Evolutionary conservation across 1,139 yeast genomes (phyloP).

Genomic region (Pichia sp.): DNA sequence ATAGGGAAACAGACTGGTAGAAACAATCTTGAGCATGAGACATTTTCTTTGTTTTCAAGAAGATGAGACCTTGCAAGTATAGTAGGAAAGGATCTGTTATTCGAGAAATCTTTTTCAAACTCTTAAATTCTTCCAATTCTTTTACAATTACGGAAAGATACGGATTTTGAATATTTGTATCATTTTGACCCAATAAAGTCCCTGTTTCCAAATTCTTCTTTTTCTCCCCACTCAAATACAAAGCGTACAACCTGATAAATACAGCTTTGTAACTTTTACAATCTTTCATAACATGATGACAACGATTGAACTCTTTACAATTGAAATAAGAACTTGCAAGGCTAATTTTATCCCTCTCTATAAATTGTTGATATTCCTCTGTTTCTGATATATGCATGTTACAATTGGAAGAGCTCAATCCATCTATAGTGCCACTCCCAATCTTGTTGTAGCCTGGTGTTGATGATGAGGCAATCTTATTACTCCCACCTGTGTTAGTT

Average conservation of each 20-base stretch:
- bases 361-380: conserved; percentile 10
- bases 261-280: conserved; percentile 48
- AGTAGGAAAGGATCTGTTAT: conserved; percentile 53
- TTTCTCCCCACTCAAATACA: conserved; percentile 43
- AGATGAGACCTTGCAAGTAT: conserved; percentile 62
- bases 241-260: conserved; percentile 64
- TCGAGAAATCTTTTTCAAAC: conserved; percentile 21
- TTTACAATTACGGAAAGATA: conserved; percentile 30
- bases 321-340: conserved; percentile 73
- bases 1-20: conserved; percentile 49
- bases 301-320: conserved; percentile 80
- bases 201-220: conserved; percentile 66
- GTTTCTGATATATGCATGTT: not conserved
- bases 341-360: conserved; percentile 30
- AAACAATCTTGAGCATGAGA: conserved; percentile 53
- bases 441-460: not conserved
- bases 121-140: conserved; percentile 38
- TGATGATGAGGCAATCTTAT: not conserved
- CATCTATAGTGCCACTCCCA: conserved; percentile 1
- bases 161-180: conserved; percentile 24
- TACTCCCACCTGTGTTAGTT: not conserved
- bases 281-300: conserved; percentile 50
- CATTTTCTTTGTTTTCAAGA: conserved; percentile 54
- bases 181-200: conserved; percentile 47
- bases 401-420: not conserved